A percentile compares a stretch with the other conserved stretches of the same genome.
Conservation (phyloP, 2,329 filamentous ascomycete species). For the Coniella vitis region DNA sequence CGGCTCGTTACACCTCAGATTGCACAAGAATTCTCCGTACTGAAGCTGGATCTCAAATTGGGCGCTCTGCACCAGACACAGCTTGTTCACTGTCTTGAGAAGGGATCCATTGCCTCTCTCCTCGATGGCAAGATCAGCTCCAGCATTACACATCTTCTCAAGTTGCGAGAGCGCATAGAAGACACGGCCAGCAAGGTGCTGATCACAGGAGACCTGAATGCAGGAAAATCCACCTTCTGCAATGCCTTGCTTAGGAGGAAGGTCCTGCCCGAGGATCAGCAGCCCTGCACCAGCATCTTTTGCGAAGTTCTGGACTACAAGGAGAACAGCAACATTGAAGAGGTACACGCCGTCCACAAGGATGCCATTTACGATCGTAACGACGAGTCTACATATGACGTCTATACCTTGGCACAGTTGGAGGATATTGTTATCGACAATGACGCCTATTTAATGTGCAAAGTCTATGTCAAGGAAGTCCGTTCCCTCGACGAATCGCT, state of each 20-base stretch:
- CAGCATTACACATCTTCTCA: slow-evolving; percentile 82
- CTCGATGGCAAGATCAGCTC: slow-evolving; percentile 91
- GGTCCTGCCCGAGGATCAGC: slow-evolving; percentile 90
- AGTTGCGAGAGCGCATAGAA: slow-evolving; percentile 87
- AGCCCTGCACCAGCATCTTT: slow-evolving; percentile 97
- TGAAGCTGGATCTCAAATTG: slow-evolving; percentile 91
- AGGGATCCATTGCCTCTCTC: slow-evolving; percentile 80
- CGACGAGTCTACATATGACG: slow-evolving; percentile 90
- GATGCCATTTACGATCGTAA: slow-evolving; percentile 74
- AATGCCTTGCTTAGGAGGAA: slow-evolving; percentile 93
- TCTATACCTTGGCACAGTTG: slow-evolving; percentile 69
- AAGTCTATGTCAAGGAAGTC: slow-evolving; percentile 90
- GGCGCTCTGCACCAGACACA: slow-evolving; percentile 81
- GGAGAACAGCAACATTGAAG: slow-evolving; percentile 85
- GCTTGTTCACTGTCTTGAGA: slow-evolving; percentile 90
- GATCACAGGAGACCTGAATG: slow-evolving; percentile 92
- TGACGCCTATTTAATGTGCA: slow-evolving; percentile 85
- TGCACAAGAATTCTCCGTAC: slow-evolving; percentile 87
- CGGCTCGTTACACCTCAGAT: slow-evolving; percentile 86
- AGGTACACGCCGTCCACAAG: slow-evolving; percentile 91
- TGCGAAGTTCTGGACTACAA: slow-evolving; percentile 91
- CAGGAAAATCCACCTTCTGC: slow-evolving; percentile 97
- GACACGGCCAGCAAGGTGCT: slow-evolving; percentile 96
- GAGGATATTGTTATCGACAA: slow-evolving; percentile 90
- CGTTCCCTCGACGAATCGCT: slow-evolving; percentile 86